phyloP scores from a whole-genome alignment of 2,329 filamentous ascomycete species.

The Ilyonectria mors-panacis region DNA sequence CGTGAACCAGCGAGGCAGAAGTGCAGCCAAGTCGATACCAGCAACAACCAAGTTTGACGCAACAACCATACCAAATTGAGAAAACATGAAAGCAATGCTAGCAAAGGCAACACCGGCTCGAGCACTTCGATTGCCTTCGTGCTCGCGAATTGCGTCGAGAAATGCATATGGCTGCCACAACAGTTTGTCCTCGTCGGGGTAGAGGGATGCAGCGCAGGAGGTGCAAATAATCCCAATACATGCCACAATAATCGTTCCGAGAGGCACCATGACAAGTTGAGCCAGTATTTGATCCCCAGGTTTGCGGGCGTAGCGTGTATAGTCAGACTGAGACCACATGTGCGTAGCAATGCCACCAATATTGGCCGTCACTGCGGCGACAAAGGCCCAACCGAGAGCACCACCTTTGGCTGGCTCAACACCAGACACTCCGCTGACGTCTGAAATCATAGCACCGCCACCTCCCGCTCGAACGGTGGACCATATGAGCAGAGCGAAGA shows the following conservation, averaged over 20 bases:
- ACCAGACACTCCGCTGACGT: slow-evolving; percentile 31
- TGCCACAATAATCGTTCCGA: slow-evolving; percentile 40
- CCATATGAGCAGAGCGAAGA: slow-evolving; percentile 51
- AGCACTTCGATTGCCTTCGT: slow-evolving; percentile 12
- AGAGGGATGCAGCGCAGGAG: slow-evolving; percentile 47
- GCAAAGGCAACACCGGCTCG: slow-evolving; percentile 31
- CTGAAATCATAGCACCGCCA: slow-evolving; percentile 43
- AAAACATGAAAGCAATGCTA: slow-evolving; percentile 35
- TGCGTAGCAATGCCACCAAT: slow-evolving; percentile 49
- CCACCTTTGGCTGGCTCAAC: slow-evolving; percentile 38
- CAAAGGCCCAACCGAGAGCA: slow-evolving; percentile 46
- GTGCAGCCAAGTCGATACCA: slow-evolving; percentile 20
- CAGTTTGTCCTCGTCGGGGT: slow-evolving; percentile 41
- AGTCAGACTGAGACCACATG: slow-evolving; percentile 51
- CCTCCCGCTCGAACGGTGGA: slow-evolving; percentile 47
- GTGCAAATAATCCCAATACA: slow-evolving; percentile 50
- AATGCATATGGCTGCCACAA: slow-evolving; percentile 49
- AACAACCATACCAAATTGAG: slow-evolving; percentile 33
- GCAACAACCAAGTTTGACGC: slow-evolving; percentile 20
- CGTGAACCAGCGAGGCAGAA: slow-evolving; percentile 20
- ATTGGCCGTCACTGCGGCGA: slow-evolving; percentile 48
- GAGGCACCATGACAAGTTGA: slow-evolving; percentile 47
- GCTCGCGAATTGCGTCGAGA: slow-evolving; percentile 36
- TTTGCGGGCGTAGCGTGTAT: slow-evolving; percentile 49
- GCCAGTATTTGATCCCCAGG: slow-evolving; percentile 48